Base-by-base conservation (phyloP, 2,329 filamentous ascomycete species). In the Verticillium longisporum region DNA sequence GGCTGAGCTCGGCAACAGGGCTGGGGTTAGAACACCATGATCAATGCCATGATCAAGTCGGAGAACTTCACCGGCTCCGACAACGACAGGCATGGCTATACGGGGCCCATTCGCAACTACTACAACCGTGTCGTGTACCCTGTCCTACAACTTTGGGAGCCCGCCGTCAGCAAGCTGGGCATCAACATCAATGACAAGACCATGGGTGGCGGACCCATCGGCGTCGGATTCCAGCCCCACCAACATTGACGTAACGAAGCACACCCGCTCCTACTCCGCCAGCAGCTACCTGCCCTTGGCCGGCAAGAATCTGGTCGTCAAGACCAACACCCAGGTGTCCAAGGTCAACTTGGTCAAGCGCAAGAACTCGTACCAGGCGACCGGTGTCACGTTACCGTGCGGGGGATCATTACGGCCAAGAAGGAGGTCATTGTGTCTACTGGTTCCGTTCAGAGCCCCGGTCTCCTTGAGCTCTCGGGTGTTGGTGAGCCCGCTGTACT, bases 241-340 rank as follows among this genome's bases (percentile, higher is more conserved):
- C 31, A 72, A 70, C 53, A 65, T 77, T 58, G 72, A 74, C 32
- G 64, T 69, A 4, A 65, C 66, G 15, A 61, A 66, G 14, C 67
- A 74, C 56, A 68, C 73, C 9, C 64, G 68, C 6, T 67, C 69
- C 38, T 71, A 74, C 61, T 66, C 67, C 41, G 72, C 76, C 54
- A 67, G 68, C 33, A 62, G 69, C 15, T 69, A 75, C 36, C 65
- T 76, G 9, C 70, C 75, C 34, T 61, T 74, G 13, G 71, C 74
- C 3, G 74, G 72, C n/a, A 68, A 71, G 6, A 75, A 75, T 58
- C 68, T 72, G 36, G 72, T 75, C 56, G 66, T 77, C 18, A 68
- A 69, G 61, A 74, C 75, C 59, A 72, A 74, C 61, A 63, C 68
- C 15, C 68, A 69, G 14, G 70, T 73, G 4, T 66, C 67, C 21